phyloP scores from a whole-genome alignment of 768 basidiomycete genomes.

The Mycena indigotica region DNA sequence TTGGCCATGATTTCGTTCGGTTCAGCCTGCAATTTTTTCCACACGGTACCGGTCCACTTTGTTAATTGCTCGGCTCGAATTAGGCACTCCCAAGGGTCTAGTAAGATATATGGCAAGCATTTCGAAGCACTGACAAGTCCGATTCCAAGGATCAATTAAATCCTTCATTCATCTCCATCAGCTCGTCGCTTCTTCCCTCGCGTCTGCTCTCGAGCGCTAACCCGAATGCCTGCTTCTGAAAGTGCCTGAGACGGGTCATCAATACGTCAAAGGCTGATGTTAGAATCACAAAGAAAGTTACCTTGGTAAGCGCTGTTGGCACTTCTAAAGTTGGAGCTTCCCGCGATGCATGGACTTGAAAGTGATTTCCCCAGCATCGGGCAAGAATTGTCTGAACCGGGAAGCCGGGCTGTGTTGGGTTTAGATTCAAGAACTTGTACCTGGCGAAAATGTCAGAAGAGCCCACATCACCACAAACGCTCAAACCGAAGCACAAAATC shows the following conservation, averaged over 20 bases:
- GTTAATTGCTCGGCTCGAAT: no score
- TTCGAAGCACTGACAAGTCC: background rate
- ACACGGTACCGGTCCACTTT: no score
- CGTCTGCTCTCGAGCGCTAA: background rate
- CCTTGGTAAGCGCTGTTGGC: background rate
- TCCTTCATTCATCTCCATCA: no score
- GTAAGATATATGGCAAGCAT: no score
- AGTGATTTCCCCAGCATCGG: background rate
- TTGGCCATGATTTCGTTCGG: no score
- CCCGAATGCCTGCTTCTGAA: background rate
- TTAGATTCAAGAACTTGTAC: background rate
- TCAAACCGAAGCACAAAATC: background rate
- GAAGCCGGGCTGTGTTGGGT: background rate
- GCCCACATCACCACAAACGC: background rate
- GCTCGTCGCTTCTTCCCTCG: background rate
- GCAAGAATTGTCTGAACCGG: background rate
- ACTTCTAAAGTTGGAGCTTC: background rate
- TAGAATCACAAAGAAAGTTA: background rate
- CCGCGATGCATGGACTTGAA: background rate
- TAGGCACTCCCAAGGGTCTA: no score
- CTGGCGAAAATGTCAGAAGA: background rate
- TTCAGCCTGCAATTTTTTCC: no score
- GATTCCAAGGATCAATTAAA: background rate
- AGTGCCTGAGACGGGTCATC: background rate
- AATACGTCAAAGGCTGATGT: background rate